Base-by-base conservation (phyloP, 371 early-diverging fungal species). In the Gilbertella persicaria region DNA sequence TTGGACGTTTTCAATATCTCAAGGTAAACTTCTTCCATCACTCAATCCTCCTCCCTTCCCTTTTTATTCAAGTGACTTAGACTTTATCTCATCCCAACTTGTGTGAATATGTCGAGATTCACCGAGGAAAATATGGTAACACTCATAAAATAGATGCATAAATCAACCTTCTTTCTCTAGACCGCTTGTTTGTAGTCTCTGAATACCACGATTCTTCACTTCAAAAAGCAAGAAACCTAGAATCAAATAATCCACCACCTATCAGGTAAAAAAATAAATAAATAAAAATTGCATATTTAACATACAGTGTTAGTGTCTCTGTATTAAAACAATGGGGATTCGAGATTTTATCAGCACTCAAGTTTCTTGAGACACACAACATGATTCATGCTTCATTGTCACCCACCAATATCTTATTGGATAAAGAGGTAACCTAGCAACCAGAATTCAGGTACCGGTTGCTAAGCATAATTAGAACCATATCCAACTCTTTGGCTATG, bases 51-150 rank as follows among this genome's bases (percentile, higher is more conserved):
- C 21, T 21, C 17, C 19, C 9, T 14, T 51, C 17, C 33, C 4
- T 17, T 35, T n/a, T 36, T 23, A 30, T 46, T 16, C 21, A 30
- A 13, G 2, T n/a, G 4, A 2, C 24, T 46, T 62, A 82, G 83
- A 70, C 79, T 14, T 60, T 85, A n/a, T 44, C 53, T 23, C 83
- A 83, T 53, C 76, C 81, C 14, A 72, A 79, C 48, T 50, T 85
- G 7, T 83, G 83, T 53, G 71, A 78, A 52, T 83, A 82, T 54
- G 61, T 85, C 45, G 85, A 85, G 45, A 75, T 82, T 44, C 67
- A 79, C 45, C 79, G 79, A 51, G 85, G 83, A 44, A 83, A 82
- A 53, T 71, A 82, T 55, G 82, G 85, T 83, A 71, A 55, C 33
- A 17, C 39, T n/a, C 5, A 3, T 33, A 0, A 36, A 20, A 19